These are phyloP conservation scores for Blastobotrys peoriensis DNA, from an alignment of 805 yeast genomes.

Conservation along the genomic window DNA sequence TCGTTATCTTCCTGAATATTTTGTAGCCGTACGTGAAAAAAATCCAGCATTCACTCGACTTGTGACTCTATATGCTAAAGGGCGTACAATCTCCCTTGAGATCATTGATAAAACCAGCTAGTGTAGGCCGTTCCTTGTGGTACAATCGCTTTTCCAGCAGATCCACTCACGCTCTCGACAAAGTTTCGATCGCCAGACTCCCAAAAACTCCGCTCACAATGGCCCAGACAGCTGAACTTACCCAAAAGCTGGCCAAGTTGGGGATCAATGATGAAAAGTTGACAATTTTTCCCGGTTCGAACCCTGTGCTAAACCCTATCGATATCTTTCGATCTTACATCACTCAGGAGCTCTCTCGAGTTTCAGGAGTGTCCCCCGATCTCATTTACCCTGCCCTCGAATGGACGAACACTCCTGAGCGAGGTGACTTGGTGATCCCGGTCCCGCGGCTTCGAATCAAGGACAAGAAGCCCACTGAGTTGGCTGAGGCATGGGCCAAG, in stretches of 20 bases:
- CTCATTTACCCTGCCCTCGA: slow-evolving; percentile 82
- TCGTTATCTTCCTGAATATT: too few species aligned
- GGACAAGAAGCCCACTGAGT: slow-evolving; percentile 71
- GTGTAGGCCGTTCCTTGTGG: too few species aligned
- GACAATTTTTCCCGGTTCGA: slow-evolving; percentile 43
- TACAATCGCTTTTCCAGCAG: too few species aligned
- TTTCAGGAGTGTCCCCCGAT: slow-evolving; percentile 64
- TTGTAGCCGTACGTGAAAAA: too few species aligned
- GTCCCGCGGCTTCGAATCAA: slow-evolving; percentile 84
- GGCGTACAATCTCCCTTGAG: too few species aligned
- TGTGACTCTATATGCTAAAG: too few species aligned
- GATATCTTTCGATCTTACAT: slow-evolving; percentile 89
- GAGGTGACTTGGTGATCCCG: slow-evolving; percentile 91
- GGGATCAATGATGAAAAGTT: slow-evolving; percentile 17
- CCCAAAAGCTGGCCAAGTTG: slow-evolving; percentile 12
- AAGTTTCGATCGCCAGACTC: too few species aligned
- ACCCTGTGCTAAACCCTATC: slow-evolving; percentile 71
- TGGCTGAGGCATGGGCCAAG: slow-evolving; percentile 72
- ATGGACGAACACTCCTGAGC: slow-evolving; percentile 75
- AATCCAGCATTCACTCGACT: too few species aligned
- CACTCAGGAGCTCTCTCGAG: slow-evolving; percentile 63
- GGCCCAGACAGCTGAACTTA: slow-evolving; percentile 14
- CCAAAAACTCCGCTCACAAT: slow-evolving; percentile 18
- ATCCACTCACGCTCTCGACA: too few species aligned
- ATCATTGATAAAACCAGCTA: too few species aligned